phyloP scores from a whole-genome alignment of 495 filamentous ascomycete species.

The Penicillium cataractarum region DNA sequence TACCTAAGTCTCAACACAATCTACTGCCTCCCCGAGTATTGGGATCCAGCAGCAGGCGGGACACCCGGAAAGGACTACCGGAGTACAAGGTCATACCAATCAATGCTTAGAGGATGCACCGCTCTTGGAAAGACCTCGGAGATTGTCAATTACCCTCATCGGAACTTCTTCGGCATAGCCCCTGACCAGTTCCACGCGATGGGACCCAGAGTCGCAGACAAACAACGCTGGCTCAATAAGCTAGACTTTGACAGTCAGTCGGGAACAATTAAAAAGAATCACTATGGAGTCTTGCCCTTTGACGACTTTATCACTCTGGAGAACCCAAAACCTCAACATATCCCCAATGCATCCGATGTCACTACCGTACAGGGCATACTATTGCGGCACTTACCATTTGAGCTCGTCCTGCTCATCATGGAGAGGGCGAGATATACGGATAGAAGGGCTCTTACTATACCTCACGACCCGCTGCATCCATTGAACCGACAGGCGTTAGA shows the following conservation, averaged over 20 bases:
- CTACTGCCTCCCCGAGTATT: constrained; percentile 12
- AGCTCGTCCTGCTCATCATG: constrained; percentile 15
- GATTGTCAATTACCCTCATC: constrained; percentile 10
- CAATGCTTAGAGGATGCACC: constrained; percentile 9
- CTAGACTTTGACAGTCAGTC: background rate
- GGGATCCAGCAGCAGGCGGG: constrained; percentile 11
- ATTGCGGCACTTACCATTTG: background rate
- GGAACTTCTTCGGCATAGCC: constrained; percentile 17
- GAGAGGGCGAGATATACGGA: constrained; percentile 14
- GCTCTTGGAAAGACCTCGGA: background rate
- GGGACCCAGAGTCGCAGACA: background rate
- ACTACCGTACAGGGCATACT: background rate
- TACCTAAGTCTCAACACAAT: constrained; percentile 16
- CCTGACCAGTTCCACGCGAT: constrained; percentile 8
- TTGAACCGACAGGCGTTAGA: constrained; percentile 11
- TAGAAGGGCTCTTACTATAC: constrained; percentile 13
- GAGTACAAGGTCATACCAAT: constrained; percentile 16
- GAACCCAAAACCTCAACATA: background rate
- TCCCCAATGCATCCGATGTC: background rate
- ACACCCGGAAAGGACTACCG: constrained; percentile 17
- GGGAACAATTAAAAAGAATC: background rate
- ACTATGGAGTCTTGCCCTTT: constrained; percentile 15
- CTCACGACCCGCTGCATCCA: constrained; percentile 20
- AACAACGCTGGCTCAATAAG: constrained; percentile 9
- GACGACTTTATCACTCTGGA: constrained; percentile 19